Percentiles rank a stretch among this genome's conserved stretches.
These are phyloP conservation scores for Pythium aphanidermatum DNA, from an alignment of 352 stramenopile species.

Conservation along the genomic window DNA sequence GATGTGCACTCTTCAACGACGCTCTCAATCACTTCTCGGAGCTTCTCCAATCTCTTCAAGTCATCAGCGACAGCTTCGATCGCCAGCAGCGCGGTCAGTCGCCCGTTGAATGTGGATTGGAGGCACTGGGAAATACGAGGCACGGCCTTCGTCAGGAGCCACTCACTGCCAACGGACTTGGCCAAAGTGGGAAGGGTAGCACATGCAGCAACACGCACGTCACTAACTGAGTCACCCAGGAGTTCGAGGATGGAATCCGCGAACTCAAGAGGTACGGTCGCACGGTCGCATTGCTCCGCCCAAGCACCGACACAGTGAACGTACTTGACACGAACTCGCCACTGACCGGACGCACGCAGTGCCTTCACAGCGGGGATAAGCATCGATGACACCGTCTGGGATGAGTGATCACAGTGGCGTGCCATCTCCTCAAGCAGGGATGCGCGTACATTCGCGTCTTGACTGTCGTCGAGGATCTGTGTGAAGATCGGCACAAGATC, in stretches of 20 bases:
- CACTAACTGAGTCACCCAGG: conserved; percentile 56
- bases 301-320: conserved; percentile 80
- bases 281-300: conserved; percentile 58
- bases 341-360: conserved; percentile 59
- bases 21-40: conserved; percentile 52
- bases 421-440: conserved; percentile 81
- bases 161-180: conserved; percentile 69
- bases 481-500: conserved; percentile 80
- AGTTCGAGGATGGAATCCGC: conserved; percentile 65
- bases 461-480: conserved; percentile 73
- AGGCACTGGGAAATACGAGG: conserved; percentile 55
- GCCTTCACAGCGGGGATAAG: conserved; percentile 66
- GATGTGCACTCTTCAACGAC: conserved; percentile 75
- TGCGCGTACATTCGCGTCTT: conserved; percentile 73
- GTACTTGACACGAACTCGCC: conserved; percentile 82
- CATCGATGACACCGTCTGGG: conserved; percentile 58
- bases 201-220: conserved; percentile 65
- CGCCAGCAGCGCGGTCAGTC: conserved; percentile 59
- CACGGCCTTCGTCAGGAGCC: conserved; percentile 64
- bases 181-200: conserved; percentile 57
- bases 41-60: conserved; percentile 61
- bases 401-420: conserved; percentile 60
- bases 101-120: conserved; percentile 66
- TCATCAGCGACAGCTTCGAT: conserved; percentile 58
- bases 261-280: conserved; percentile 54